Conservation (phyloP, 495 filamentous ascomycete genomes). For the Cladorrhinum samala region DNA sequence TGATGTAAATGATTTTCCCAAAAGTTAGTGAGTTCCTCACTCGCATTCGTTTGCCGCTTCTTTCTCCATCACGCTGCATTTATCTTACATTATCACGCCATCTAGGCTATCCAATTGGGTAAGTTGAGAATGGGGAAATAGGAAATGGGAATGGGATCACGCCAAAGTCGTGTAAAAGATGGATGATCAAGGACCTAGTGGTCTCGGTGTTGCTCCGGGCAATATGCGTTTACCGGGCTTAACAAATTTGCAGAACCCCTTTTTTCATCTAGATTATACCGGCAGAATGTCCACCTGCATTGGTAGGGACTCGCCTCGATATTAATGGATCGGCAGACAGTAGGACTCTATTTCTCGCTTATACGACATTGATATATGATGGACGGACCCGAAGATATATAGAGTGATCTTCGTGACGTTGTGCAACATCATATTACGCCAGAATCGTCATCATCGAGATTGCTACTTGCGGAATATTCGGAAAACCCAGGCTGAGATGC, state of each 20-base stretch:
- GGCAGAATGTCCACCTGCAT: not conserved
- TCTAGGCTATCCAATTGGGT: too few species aligned
- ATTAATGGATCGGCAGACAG: not conserved
- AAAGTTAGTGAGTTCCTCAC: not conserved
- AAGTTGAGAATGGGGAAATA: too few species aligned
- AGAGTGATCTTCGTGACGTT: not conserved
- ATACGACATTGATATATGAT: not conserved
- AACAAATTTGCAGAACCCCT: not conserved
- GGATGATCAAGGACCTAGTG: not conserved
- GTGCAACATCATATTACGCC: not conserved
- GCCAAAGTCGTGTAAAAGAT: too few species aligned
- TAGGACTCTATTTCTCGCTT: not conserved
- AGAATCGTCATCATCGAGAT: not conserved
- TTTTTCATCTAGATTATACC: not conserved
- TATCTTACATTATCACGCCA: not conserved
- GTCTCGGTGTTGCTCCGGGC: not conserved
- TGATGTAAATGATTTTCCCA: not conserved
- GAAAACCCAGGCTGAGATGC: too few species aligned
- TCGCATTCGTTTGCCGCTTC: too few species aligned
- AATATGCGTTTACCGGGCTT: not conserved
- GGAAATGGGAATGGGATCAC: too few species aligned
- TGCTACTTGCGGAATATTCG: too few species aligned
- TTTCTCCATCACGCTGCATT: too few species aligned
- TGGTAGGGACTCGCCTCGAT: not conserved
- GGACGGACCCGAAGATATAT: too few species aligned